Base-by-base conservation (phyloP, 1,139 yeast genomes). In the Kodamaea sp. region DNA sequence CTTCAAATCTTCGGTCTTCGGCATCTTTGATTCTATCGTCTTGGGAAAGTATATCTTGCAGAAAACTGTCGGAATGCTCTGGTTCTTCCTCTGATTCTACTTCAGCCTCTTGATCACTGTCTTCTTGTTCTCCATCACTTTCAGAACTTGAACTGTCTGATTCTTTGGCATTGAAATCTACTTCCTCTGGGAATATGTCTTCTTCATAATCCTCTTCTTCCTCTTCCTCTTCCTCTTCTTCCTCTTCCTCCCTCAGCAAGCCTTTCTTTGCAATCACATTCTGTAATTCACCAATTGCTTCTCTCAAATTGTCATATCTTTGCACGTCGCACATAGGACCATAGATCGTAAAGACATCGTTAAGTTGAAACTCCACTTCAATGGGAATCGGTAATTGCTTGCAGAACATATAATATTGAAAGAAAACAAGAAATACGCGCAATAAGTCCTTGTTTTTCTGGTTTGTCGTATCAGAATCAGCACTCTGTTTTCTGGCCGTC, bases 331-430 rank as follows among this genome's bases (percentile, higher is more conserved):
- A 39, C 15, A 44, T 31, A 21, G 46, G 38, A 18, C 26, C 28
- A 26, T 48, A 54, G 29, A 55, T 53, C 2, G 56, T 59, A 42
- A 74, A 74, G 22, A 74, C 62, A 31, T 69, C 73, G 21, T 55
- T 57, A n/a, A 85, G 50, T 29, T 66, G 71, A 46, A 79, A 80
- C 34, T 75, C 75, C 4, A 78, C 61, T 30, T 86, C 95, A 45
- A 74, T 64, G 0, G 96, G 90, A 22, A 86, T 37, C 1, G 87
- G 86, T 29, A 65, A 71, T 7, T 59, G 59, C 51, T 89, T 89
- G 31, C 85, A 75, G 53, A 71, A 76, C n/a, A 77, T 59, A 50
- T 87, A 89, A 53, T 78, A 88, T 50, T 88, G 95, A 43, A 88
- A 80, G 47, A 80, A 83, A 13, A 72, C 69, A 43, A 83, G 50